A percentile compares a stretch with the other conserved stretches of the same genome.
phyloP scores from a whole-genome alignment of 148 eudicot genomes.

The Diospyros lotus region DNA sequence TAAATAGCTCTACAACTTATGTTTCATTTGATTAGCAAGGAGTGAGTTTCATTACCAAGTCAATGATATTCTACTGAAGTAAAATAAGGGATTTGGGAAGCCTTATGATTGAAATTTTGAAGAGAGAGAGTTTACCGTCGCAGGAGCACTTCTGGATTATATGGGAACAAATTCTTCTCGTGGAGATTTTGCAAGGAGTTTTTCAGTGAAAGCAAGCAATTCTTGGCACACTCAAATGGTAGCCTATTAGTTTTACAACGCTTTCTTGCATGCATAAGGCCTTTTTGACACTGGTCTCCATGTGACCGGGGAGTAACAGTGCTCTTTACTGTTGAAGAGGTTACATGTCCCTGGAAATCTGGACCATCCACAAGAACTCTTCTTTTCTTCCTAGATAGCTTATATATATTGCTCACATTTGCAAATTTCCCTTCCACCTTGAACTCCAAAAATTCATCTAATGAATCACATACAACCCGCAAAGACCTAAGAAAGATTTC shows the following conservation, averaged over 20 bases:
- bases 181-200: conserved; percentile 52
- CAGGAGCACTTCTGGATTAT: conserved; percentile 82
- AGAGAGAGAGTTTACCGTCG: conserved; percentile 40
- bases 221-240: conserved; percentile 47
- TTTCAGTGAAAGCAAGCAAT: conserved; percentile 64
- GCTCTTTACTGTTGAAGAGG: conserved; percentile 17
- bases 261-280: conserved; percentile 13
- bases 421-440: conserved; percentile 19
- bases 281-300: conserved; percentile 20
- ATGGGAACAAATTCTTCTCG: conserved; percentile 70
- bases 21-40: not conserved
- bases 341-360: conserved; percentile 15
- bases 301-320: conserved; percentile 11
- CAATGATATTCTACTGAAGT: not conserved
- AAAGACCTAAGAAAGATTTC: conserved; percentile 43
- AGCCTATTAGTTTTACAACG: conserved; percentile 13
- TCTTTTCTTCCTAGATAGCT: conserved; percentile 39
- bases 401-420: conserved; percentile 2
- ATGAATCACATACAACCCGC: conserved; percentile 68
- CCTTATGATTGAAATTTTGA: not conserved
- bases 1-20: not conserved
- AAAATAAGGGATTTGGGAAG: not conserved
- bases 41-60: not conserved
- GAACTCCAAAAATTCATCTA: conserved; percentile 50
- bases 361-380: conserved; percentile 23